Percentiles rank a stretch among this genome's conserved stretches.
These are phyloP conservation scores for Onygenales sp. DNA, from an alignment of 2,329 filamentous ascomycete genomes.

Conservation along the genomic window DNA sequence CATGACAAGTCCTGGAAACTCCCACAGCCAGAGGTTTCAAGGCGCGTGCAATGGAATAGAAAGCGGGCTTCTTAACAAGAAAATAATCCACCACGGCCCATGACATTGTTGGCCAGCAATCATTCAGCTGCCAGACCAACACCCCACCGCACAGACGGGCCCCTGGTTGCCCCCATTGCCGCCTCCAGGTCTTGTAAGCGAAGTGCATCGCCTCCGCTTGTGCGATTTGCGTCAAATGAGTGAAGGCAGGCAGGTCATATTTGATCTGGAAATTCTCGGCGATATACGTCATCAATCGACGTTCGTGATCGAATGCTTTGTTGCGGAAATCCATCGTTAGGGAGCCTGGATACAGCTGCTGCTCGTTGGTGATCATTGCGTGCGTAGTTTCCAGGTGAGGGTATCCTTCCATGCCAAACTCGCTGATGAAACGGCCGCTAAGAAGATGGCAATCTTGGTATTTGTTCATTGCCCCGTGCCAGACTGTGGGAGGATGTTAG, in stretches of 20 bases:
- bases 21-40: slow-evolving; percentile 41
- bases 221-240: slow-evolving; percentile 2
- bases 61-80: slow-evolving; percentile 41
- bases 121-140: slow-evolving; percentile 43
- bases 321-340: slow-evolving; percentile 90
- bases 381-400: slow-evolving; percentile 76
- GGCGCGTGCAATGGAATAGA: slow-evolving; percentile 44
- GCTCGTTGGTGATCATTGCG: slow-evolving; percentile 59
- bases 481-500: slow-evolving; percentile 42
- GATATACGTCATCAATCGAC: slow-evolving; percentile 75
- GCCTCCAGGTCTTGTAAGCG: slow-evolving; percentile 44
- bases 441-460: slow-evolving; percentile 85
- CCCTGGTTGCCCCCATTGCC: slow-evolving; percentile 33
- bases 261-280: slow-evolving; percentile 67
- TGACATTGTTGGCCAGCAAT: slow-evolving; percentile 58
- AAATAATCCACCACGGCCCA: slow-evolving; percentile 58
- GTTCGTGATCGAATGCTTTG: slow-evolving; percentile 82
- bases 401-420: slow-evolving; percentile 92
- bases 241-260: neutral
- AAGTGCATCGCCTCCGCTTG: slow-evolving; percentile 47
- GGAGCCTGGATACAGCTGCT: slow-evolving; percentile 72
- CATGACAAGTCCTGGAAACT: slow-evolving; percentile 15
- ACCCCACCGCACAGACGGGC: slow-evolving; percentile 23
- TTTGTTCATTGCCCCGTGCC: slow-evolving; percentile 83
- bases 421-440: slow-evolving; percentile 81